Evolutionary conservation across 805 yeast species (phyloP), one percentile per base, ranked within the genome.

Genomic region (Candida odintsovae): DNA sequence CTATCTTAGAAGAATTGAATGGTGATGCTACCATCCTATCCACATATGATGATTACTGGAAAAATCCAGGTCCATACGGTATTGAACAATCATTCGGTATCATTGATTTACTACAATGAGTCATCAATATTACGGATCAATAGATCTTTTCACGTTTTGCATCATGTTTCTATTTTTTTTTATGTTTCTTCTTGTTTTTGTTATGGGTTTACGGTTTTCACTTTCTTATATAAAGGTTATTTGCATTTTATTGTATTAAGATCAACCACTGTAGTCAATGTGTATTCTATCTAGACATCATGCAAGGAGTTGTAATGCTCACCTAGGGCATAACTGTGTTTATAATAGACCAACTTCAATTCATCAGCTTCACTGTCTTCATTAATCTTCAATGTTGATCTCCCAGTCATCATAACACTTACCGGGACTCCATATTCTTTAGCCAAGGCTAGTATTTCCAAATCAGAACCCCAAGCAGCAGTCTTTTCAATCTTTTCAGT

Each of bases 401-500:
- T 76, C 0, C 95, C 95, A 41, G 89, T 85, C 72, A 86, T 80
- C 67, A 83, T 71, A 11, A 92, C 82, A 41, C 82, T 72, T n/a
- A 92, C 78, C 0, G 90, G 86, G 54, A 86, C 80, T 49, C 82
- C 72, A 56, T 73, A 86, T n/a, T 77, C 78, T 49, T 79, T 74
- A 1, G 95, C 75, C 37, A 90, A 70, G 0, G 97, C 97, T 59
- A 87, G 64, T 18, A 92, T 81, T 68, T 92, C 99, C 70, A 89
- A 71, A 57, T 94, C 97, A 9, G 96, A 94, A 22, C 99, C 99
- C 99, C 99, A 92, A 72, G 86, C 78, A 0, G 95, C 82, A 0
- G 96, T 88, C n/a, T 64, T 70, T 49, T 77, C 85, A 48, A 92
- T 72, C 51, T 82, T 83, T 3, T 70, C 64, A 3, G 87, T 76